Evolutionary conservation across 2,329 filamentous ascomycete genomes (phyloP), one percentile per base, ranked within the genome.

Genomic region (Rachicladosporium sp.): DNA sequence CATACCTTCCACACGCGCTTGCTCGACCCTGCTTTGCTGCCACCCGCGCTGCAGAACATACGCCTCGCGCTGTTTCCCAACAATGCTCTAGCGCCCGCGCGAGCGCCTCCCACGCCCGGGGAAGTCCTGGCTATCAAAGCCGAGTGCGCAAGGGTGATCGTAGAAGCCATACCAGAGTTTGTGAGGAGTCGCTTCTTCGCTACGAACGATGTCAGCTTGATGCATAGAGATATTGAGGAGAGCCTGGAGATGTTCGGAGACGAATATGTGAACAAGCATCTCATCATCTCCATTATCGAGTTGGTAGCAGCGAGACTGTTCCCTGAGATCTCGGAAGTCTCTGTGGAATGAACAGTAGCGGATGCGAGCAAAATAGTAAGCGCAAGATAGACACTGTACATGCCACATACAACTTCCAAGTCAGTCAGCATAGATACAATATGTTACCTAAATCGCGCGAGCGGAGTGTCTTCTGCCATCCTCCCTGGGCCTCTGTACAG

Each of bases 201-300:
- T 38, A 56, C 57, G 4, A 36, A 36, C 6, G 48, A 57, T 29
- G n/a, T 40, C 8, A 43, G 41, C 11, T 12, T 38, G 15, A 53
- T 56, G 51, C 36, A 42, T 61, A 76, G 33, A 53, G 64, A 70
- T 45, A 63, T 73, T 19, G 66, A 67, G 39, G 65, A 67, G 15
- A 44, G 38, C 29, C 68, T 96, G 35, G 76, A 82, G 51, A 68
- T 88, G 30, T 80, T 94, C 49, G 75, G 74, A 10, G 87, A 95
- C 61, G 69, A 73, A 37, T 94, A 94, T 63, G 81, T 87, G 63
- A 98, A 98, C 64, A 93, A 88, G 65, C 87, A 95, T 63, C 66
- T 96, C 27, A 67, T 94, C 50, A 94, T 93, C 55, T 71, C 76
- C 33, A 69, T 91, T 35, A 64, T 96, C 29, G 91, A 98, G 63